Conservation (phyloP, 192 early-diverging fungal genomes). For the Gigaspora rosea region DNA sequence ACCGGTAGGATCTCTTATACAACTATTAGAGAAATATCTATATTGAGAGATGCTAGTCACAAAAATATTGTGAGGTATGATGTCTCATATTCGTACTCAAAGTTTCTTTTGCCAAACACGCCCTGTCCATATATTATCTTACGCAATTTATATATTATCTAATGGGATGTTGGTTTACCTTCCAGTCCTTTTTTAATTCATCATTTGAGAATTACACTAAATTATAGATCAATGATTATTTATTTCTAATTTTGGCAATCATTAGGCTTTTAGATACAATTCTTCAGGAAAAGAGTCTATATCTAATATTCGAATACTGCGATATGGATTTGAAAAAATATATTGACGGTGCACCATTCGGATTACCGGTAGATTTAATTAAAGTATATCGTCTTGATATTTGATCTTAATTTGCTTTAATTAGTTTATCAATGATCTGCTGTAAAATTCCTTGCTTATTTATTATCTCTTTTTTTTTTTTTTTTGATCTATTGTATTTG, state of each 20-base stretch:
- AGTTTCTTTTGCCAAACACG: background rate
- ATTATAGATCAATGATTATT: background rate
- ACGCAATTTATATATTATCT: background rate
- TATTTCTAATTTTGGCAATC: background rate
- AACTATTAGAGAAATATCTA: slow-evolving; percentile 69
- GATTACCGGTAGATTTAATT: slow-evolving; percentile 32
- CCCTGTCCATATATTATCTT: background rate
- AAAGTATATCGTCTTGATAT: slow-evolving; percentile 28
- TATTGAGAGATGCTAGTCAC: slow-evolving; percentile 71
- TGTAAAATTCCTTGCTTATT: background rate
- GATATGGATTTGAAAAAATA: slow-evolving; percentile 70
- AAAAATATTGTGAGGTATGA: slow-evolving; percentile 71
- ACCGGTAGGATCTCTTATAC: slow-evolving; percentile 60
- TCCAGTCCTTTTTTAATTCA: no score
- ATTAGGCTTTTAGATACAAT: slow-evolving; percentile 85
- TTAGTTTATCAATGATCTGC: background rate
- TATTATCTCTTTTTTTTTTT: background rate
- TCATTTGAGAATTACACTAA: background rate
- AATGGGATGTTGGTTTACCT: background rate
- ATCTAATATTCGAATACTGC: slow-evolving; percentile 94
- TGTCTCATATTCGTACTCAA: background rate
- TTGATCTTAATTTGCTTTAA: background rate
- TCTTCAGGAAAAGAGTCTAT: slow-evolving; percentile 83
- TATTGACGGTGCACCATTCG: slow-evolving; percentile 35
- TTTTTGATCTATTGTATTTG: background rate